Conservation (phyloP, 192 early-diverging fungal species). For the Coemansia sp. region DNA sequence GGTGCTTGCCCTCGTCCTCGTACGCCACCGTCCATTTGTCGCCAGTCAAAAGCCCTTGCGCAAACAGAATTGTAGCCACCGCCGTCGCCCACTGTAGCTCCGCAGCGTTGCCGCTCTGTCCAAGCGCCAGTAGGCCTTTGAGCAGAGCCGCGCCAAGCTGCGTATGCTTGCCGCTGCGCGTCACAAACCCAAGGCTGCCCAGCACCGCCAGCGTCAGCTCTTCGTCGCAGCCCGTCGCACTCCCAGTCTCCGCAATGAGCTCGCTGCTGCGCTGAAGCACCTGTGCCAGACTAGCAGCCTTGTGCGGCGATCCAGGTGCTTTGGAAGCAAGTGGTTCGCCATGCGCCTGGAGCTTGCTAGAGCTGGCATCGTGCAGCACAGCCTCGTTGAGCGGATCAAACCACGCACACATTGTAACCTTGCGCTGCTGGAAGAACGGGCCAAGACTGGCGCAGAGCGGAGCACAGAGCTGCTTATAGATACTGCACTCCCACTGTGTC, state of each 20-base stretch:
- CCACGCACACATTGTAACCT: conserved; percentile 64
- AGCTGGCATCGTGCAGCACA: conserved; percentile 28
- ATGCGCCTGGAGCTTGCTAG: neutral
- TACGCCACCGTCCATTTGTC: conserved; percentile 46
- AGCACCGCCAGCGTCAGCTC: conserved; percentile 21
- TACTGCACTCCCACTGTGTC: conserved; percentile 55
- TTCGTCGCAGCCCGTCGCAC: neutral
- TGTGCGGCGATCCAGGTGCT: neutral
- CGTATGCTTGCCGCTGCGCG: conserved; percentile 30
- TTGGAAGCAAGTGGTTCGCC: neutral
- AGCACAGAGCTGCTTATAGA: conserved; percentile 61
- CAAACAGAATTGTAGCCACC: conserved; percentile 31
- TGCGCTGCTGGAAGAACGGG: conserved; percentile 65
- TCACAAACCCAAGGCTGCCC: conserved; percentile 25
- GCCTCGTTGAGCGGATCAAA: conserved; percentile 50
- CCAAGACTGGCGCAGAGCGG: conserved; percentile 61
- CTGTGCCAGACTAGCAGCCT: conserved; percentile 1
- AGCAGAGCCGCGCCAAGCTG: conserved; percentile 21
- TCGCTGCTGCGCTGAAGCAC: conserved; percentile 18
- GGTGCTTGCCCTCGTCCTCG: conserved; percentile 23
- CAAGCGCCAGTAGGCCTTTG: conserved; percentile 33
- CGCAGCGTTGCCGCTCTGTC: neutral
- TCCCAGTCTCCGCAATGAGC: conserved; percentile 1
- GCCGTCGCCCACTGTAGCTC: conserved; percentile 32
- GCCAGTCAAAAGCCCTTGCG: conserved; percentile 41